Conservation (phyloP, 2,329 filamentous ascomycete genomes). For the Colletotrichum musicola region DNA sequence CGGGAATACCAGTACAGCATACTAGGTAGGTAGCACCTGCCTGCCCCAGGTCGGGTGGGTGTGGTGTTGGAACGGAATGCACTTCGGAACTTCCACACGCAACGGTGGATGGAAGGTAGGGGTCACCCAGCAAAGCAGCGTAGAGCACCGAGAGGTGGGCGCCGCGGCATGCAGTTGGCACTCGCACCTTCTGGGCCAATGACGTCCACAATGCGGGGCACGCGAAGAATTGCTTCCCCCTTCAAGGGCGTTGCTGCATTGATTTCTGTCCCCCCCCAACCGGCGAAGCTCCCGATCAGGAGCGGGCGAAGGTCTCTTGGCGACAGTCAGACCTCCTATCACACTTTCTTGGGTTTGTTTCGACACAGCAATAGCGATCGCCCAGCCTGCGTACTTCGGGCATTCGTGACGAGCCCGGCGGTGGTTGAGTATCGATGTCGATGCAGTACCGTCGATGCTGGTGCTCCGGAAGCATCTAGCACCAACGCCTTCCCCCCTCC, state of each 20-base stretch:
- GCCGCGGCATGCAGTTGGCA: conserved; percentile 1
- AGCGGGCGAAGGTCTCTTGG: conserved; percentile 7
- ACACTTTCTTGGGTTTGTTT: conserved; percentile 32
- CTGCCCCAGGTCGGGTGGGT: too few relatives aligned
- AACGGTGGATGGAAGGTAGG: too few relatives aligned
- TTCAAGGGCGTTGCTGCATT: neutral
- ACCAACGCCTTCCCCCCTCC: too few relatives aligned
- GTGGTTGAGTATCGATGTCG: too few relatives aligned
- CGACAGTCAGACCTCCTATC: conserved; percentile 8
- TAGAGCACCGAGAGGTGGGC: neutral
- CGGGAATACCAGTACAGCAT: neutral
- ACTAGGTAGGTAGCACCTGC: too few relatives aligned
- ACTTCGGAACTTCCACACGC: too few relatives aligned
- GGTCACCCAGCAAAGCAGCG: neutral
- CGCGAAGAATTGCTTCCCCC: neutral
- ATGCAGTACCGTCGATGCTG: too few relatives aligned
- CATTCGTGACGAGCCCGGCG: too few relatives aligned
- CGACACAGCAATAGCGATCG: neutral
- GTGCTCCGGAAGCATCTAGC: too few relatives aligned
- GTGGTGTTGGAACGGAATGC: too few relatives aligned
- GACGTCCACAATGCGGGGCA: conserved; percentile 28
- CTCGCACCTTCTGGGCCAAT: conserved; percentile 23
- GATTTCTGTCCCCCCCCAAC: too few relatives aligned
- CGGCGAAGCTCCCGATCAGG: neutral
- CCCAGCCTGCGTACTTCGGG: neutral